Percentiles rank a stretch among this genome's conserved stretches.
Conservation (phyloP, 768 basidiomycete genomes). For the Hydnomerulius pinastri region DNA sequence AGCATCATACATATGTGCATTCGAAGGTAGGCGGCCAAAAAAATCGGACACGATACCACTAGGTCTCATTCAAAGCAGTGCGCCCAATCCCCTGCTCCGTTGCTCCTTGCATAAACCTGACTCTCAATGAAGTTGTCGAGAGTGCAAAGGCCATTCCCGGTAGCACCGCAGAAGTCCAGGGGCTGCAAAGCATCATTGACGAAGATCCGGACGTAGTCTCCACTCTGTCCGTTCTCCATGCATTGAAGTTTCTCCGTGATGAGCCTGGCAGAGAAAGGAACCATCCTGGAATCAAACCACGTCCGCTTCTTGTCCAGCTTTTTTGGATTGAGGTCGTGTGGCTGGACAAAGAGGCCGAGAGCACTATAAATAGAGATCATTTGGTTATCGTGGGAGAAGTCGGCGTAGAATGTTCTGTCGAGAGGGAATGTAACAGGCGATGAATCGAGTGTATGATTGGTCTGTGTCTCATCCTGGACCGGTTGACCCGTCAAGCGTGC, state of each 20-base stretch:
- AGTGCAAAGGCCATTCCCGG: constrained; percentile 56
- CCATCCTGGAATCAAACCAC: constrained; percentile 58
- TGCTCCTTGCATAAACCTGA: constrained; percentile 63
- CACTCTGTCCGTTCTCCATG: constrained; percentile 12
- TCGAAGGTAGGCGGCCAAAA: too few species aligned
- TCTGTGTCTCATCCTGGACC: constrained; percentile 71
- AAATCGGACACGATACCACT: too few species aligned
- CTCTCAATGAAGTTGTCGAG: constrained; percentile 66
- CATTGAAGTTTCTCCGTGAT: constrained; percentile 69
- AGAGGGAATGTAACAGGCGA: constrained; percentile 72
- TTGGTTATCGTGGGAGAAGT: constrained; percentile 85
- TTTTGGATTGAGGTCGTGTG: constrained; percentile 24
- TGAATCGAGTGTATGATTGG: constrained; percentile 70
- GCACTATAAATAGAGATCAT: constrained; percentile 74
- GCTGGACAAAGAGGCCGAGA: constrained; percentile 50
- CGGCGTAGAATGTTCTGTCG: constrained; percentile 62
- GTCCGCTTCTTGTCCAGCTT: constrained; percentile 25
- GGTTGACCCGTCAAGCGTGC: constrained; percentile 67
- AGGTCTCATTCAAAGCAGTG: constrained; percentile 46
- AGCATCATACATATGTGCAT: too few species aligned
- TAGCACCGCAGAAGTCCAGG: constrained; percentile 56
- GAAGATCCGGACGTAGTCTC: constrained; percentile 64
- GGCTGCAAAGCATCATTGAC: constrained; percentile 73
- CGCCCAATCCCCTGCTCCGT: constrained; percentile 71
- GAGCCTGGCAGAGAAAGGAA: constrained; percentile 74